Conservation (phyloP, 2,329 filamentous ascomycete species). For the Botrytis cinerea region DNA sequence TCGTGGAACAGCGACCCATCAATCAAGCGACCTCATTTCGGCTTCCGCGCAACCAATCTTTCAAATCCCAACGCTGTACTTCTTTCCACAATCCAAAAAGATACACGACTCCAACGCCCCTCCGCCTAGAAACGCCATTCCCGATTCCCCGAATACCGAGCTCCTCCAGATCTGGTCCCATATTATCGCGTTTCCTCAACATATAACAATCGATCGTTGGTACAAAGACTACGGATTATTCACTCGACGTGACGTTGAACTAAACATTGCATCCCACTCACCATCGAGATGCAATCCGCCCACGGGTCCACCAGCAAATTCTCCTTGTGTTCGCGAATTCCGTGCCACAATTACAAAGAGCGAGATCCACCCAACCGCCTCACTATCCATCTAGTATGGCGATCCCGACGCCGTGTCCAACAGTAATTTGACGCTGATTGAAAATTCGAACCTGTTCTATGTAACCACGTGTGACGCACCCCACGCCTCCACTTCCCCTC, state of each 20-base stretch:
- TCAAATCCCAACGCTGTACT: not conserved
- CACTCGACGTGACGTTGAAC: not conserved
- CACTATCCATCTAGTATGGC: not conserved
- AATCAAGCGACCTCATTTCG: not conserved
- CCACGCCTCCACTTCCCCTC: not conserved
- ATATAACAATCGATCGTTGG: not conserved
- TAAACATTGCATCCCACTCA: not conserved
- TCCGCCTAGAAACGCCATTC: not conserved
- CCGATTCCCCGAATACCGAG: not conserved
- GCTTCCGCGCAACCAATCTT: too few species aligned
- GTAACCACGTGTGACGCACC: not conserved
- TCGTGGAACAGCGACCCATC: not conserved
- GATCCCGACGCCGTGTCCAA: slow-evolving; percentile 6
- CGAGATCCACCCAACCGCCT: not conserved
- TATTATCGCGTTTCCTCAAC: not conserved
- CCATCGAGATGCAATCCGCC: not conserved
- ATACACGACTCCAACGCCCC: not conserved
- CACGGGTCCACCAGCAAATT: not conserved
- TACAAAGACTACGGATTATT: not conserved
- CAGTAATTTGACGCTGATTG: not conserved
- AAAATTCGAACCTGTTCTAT: not conserved
- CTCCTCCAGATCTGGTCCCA: not conserved
- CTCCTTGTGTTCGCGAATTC: not conserved
- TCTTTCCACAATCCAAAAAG: not conserved
- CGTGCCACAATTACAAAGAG: not conserved